Percentiles rank a stretch among this genome's conserved stretches.
phyloP scores from a whole-genome alignment of 202 grass and related monocot species.

The Panicum hallii region DNA sequence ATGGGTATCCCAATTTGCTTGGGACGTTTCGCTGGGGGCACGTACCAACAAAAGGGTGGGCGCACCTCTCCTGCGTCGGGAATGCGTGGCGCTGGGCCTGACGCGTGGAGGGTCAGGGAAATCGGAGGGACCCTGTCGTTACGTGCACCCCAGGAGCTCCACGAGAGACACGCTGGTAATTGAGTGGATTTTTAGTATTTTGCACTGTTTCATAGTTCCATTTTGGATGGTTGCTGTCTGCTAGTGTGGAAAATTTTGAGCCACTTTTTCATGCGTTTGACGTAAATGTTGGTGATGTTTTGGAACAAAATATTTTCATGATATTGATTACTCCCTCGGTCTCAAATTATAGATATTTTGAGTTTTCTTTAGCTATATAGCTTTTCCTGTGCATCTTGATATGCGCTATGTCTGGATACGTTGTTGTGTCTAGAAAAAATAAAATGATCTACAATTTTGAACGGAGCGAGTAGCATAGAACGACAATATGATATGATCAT shows the following conservation, averaged over 20 bases:
- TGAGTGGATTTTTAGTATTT: neutral
- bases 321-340: neutral
- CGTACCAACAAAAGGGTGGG: constrained; percentile 5
- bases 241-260: too few species aligned
- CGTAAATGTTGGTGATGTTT: neutral
- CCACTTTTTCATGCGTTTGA: neutral
- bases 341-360: too few species aligned
- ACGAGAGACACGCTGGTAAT: neutral
- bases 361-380: too few species aligned
- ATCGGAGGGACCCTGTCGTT: neutral
- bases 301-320: neutral
- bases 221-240: neutral
- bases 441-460: too few species aligned
- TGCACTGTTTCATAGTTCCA: neutral
- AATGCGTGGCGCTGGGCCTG: neutral
- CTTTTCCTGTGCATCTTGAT: too few species aligned
- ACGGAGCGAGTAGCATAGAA: fast-evolving
- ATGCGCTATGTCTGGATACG: too few species aligned
- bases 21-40: constrained; percentile 28
- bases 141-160: constrained; percentile 44
- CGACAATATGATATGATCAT: neutral
- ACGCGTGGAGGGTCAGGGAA: neutral
- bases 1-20: neutral
- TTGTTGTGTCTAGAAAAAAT: too few species aligned
- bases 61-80: too few species aligned